These are phyloP conservation scores for Erodium trifolium DNA, from an alignment of 441 rosid genomes.

Conservation along the genomic window DNA sequence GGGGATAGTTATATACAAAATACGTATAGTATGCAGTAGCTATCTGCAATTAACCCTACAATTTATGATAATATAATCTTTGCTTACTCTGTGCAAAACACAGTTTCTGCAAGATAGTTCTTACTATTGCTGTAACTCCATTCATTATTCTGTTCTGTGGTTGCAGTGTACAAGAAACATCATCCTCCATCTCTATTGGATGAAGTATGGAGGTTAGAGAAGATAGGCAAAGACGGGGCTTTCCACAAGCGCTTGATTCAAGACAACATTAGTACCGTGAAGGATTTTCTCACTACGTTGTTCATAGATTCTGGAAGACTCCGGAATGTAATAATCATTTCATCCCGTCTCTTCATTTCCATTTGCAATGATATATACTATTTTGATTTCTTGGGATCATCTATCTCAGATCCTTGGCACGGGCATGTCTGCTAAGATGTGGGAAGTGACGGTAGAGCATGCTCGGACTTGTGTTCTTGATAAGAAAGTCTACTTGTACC, in stretches of 20 bases:
- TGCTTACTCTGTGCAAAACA: no score
- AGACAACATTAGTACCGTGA: slow-evolving; percentile 62
- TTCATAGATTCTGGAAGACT: slow-evolving; percentile 61
- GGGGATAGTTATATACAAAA: no score
- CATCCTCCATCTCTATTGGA: slow-evolving; percentile 78
- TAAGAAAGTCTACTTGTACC: slow-evolving; percentile 50
- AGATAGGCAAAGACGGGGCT: slow-evolving; percentile 98
- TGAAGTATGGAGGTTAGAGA: slow-evolving; percentile 97
- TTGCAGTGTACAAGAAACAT: slow-evolving; percentile 18
- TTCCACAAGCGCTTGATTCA: slow-evolving; percentile 70
- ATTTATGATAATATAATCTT: neutral
- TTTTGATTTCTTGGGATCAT: no score
- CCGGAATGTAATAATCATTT: slow-evolving; percentile 49
- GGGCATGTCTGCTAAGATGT: slow-evolving; percentile 98
- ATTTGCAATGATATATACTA: neutral
- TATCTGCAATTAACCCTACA: no score
- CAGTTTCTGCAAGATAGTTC: no score
- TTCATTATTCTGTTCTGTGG: neutral
- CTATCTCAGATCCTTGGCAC: slow-evolving; percentile 71
- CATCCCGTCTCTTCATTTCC: neutral
- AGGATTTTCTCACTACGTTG: slow-evolving; percentile 69
- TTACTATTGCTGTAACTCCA: no score
- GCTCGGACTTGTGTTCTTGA: slow-evolving; percentile 74
- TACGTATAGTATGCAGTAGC: no score
- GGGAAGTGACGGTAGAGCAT: slow-evolving; percentile 88